Evolutionary conservation across 2,329 filamentous ascomycete genomes (phyloP).

Genomic region (Xylaria sp.): DNA sequence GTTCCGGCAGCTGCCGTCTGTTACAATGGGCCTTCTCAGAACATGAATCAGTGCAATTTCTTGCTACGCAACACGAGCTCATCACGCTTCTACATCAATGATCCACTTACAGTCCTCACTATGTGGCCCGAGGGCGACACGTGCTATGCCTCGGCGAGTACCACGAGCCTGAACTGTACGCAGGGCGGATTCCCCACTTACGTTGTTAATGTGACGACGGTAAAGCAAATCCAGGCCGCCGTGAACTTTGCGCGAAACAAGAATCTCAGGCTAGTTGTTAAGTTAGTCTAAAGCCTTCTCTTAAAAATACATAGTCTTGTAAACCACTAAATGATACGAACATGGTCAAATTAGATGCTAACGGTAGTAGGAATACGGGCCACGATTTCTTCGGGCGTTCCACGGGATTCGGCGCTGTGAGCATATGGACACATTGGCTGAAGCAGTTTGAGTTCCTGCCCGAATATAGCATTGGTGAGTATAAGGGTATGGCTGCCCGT

Average conservation of each 20-base stretch:
- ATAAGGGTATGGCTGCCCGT: conserved; percentile 49
- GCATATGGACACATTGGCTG: conserved; percentile 62
- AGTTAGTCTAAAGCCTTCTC: conserved; percentile 42
- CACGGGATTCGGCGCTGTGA: conserved; percentile 58
- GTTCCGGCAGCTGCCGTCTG: conserved; percentile 49
- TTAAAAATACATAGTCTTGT: not conserved
- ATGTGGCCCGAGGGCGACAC: conserved; percentile 54
- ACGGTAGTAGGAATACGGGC: conserved; percentile 55
- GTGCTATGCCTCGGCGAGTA: conserved; percentile 47
- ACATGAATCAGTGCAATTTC: conserved; percentile 47
- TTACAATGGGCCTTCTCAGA: conserved; percentile 47
- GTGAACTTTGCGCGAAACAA: conserved; percentile 56
- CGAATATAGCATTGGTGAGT: conserved; percentile 47
- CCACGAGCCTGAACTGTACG: conserved; percentile 47
- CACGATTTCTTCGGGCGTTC: conserved; percentile 61
- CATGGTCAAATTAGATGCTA: not conserved
- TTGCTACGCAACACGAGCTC: conserved; percentile 47
- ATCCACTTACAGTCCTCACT: conserved; percentile 49
- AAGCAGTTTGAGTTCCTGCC: conserved; percentile 55
- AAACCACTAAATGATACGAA: not conserved
- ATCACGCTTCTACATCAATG: conserved; percentile 49
- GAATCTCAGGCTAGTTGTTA: conserved; percentile 54
- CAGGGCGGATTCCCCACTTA: conserved; percentile 54
- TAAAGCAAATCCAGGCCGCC: conserved; percentile 53
- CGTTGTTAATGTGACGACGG: conserved; percentile 53